Evolutionary conservation across 2,329 filamentous ascomycete genomes (phyloP), one percentile per base, ranked within the genome.

Genomic region (Xylariomycetidae sp.): DNA sequence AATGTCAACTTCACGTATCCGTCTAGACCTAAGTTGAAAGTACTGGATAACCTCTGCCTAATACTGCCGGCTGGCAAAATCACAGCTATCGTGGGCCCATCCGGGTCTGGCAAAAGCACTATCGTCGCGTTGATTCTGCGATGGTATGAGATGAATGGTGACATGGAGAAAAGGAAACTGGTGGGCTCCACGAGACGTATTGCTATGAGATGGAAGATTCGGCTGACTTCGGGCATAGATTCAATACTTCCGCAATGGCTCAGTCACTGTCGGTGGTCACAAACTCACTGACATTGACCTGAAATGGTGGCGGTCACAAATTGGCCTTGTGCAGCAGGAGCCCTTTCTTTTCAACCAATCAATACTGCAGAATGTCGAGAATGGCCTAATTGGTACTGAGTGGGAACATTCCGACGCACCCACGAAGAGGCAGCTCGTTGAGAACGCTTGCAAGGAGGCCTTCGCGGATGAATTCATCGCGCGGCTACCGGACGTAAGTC

Each of bases 91-190:
- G 82, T 88, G 10, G 83, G 83, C 0, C 74, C 80, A 1, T 84
- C 79, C 3, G 83, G 83, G 0, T 79, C 73, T 3, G 83, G 83
- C 0, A 88, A 88, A 54, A 84, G 78, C 33, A 88, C 83, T 1
- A 75, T 87, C 12, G 74, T 86, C 0, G 79, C 76, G 0, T 59
- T 88, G 3, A 64, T 87, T 4, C 75, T 86, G 50, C 65, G 81
- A 17, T 87, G 81, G 79, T 87, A 87, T 47, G 72, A 76, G 8
- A 63, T 82, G 43, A 62, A 65, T 29, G 61, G 58, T 6, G 53
- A 60, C 25, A 49, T 54, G 25, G 61, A 60, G 30, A 60, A 61
- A 29, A 60, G 57, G 32, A 52, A 46, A 31, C 37, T 53, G 15
- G 54, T 54, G 38, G 35, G 50, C 10, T 6, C 19, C 10, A 12